Evolutionary conservation across 306 rosid species (phyloP).

Genomic region (Alnus glutinosa): DNA sequence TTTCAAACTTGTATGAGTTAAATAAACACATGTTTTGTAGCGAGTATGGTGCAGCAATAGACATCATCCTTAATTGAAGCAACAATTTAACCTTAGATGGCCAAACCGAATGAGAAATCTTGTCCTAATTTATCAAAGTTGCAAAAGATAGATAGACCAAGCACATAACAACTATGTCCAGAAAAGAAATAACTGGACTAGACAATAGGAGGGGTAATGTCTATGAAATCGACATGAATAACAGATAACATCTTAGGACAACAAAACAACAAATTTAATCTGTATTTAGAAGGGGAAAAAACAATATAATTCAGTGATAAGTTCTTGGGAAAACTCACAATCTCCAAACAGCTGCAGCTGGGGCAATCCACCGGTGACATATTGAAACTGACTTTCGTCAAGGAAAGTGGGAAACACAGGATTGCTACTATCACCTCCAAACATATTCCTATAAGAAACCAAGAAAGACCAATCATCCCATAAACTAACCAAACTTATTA

Average conservation of each 20-base stretch:
- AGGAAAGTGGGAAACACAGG: conserved; percentile 23
- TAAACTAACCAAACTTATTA: background rate
- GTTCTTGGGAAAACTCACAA: conserved; percentile 20
- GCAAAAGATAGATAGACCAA: background rate
- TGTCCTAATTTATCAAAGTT: background rate
- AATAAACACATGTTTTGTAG: background rate
- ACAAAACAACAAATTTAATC: background rate
- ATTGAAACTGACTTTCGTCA: conserved; percentile 28
- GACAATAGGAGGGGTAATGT: background rate
- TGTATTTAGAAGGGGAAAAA: background rate
- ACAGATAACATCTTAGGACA: background rate
- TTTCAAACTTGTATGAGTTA: background rate
- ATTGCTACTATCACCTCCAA: conserved; percentile 27
- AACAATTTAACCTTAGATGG: background rate
- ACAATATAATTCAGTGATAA: background rate
- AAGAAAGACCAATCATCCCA: background rate
- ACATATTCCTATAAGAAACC: conserved; percentile 22
- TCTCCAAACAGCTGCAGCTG: conserved; percentile 37
- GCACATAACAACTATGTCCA: background rate
- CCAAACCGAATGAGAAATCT: background rate
- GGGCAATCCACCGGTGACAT: conserved; percentile 25
- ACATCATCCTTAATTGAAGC: background rate
- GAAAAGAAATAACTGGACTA: conserved; percentile 6
- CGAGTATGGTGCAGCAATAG: background rate
- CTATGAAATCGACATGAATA: background rate